Evolutionary conservation across 148 eudicot species (phyloP).

Genomic region (Camellia granthamiana): DNA sequence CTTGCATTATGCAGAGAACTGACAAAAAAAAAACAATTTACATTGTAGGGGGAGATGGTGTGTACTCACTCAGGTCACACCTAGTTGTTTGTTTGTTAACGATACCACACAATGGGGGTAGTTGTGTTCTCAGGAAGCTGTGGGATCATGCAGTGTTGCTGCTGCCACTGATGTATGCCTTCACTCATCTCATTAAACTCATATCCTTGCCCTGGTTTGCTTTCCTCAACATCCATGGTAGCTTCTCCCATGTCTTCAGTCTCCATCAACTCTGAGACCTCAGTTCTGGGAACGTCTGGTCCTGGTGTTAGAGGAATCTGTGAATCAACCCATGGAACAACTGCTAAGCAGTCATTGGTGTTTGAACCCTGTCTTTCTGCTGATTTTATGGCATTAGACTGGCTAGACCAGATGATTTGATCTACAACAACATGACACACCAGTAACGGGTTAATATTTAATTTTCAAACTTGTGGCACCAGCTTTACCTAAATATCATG

Average conservation of each 20-base stretch:
- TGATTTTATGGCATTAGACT: constrained; percentile 15
- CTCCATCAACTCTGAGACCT: constrained; percentile 56
- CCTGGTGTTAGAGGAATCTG: constrained; percentile 25
- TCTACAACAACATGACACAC: constrained; percentile 31
- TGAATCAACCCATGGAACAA: constrained; percentile 76
- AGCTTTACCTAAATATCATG: background rate
- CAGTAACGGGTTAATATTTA: constrained; percentile 6
- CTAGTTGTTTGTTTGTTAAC: constrained; percentile 22
- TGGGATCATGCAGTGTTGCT: constrained; percentile 72
- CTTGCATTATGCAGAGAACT: background rate
- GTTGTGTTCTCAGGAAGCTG: constrained; percentile 53
- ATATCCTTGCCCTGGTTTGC: constrained; percentile 14
- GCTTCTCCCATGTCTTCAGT: constrained; percentile 48
- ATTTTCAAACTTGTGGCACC: background rate
- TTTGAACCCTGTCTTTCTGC: constrained; percentile 17
- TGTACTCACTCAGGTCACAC: background rate
- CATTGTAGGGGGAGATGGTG: background rate
- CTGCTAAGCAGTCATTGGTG: constrained; percentile 46
- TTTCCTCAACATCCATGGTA: constrained; percentile 72
- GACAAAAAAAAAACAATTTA: background rate
- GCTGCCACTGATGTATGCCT: constrained; percentile 63
- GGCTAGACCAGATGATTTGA: constrained; percentile 37
- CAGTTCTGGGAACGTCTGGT: constrained; percentile 9
- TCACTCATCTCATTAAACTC: constrained; percentile 19
- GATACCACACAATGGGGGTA: constrained; percentile 62